Conservation (phyloP, 2,329 filamentous ascomycete species). For the Claviceps quebecensis region DNA sequence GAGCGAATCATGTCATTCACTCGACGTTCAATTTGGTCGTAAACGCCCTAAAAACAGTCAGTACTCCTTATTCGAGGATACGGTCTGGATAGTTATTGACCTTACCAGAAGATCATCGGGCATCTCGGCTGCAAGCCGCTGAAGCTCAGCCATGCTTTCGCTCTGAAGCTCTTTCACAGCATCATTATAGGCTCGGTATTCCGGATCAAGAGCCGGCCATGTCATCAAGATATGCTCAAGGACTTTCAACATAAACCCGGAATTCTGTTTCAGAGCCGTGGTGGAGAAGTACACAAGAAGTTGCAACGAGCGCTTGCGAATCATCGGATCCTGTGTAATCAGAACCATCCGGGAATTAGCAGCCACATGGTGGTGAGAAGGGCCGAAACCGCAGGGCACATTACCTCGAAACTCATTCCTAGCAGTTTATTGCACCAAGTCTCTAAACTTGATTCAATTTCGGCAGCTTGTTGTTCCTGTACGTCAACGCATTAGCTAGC, state of each 20-base stretch:
- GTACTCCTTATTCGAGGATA: background rate
- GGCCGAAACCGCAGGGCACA: background rate
- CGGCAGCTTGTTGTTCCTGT: conserved; percentile 35
- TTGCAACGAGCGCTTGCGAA: conserved; percentile 69
- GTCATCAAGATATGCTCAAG: conserved; percentile 84
- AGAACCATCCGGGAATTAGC: background rate
- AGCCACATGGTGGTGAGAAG: background rate
- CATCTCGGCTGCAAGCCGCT: conserved; percentile 79
- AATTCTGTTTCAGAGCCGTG: conserved; percentile 61
- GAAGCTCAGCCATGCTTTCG: conserved; percentile 74
- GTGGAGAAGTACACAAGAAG: conserved; percentile 76
- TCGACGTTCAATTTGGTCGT: conserved; percentile 71
- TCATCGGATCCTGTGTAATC: conserved; percentile 52
- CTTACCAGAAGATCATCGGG: conserved; percentile 71
- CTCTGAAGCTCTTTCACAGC: conserved; percentile 79
- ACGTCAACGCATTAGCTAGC: background rate
- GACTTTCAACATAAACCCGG: conserved; percentile 73
- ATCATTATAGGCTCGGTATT: conserved; percentile 65
- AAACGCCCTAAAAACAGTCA: conserved; percentile 46
- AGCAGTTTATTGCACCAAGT: conserved; percentile 61
- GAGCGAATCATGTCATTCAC: conserved; percentile 68
- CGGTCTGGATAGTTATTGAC: background rate
- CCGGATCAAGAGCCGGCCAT: conserved; percentile 57
- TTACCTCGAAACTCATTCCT: conserved; percentile 52
- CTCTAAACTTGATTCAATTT: conserved; percentile 51